These are phyloP conservation scores for Orbilia ellipsospora DNA, from an alignment of 2,329 filamentous ascomycete species.

Conservation along the genomic window DNA sequence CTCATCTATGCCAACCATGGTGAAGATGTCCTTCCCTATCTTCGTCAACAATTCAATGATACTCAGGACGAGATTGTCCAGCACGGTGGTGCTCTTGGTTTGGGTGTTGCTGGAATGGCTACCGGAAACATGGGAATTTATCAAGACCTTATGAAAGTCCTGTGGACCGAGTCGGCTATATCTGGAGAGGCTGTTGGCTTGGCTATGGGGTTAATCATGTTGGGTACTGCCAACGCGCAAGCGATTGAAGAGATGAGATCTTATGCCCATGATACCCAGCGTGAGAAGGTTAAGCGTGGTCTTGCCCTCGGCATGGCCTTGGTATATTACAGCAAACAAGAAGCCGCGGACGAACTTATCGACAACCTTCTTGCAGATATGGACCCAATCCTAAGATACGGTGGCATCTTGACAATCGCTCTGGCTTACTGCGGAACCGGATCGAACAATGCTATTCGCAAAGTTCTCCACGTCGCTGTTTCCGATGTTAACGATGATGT, in stretches of 20 bases:
- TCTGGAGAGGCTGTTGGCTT: slow-evolving; percentile 97
- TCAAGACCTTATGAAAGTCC: slow-evolving; percentile 85
- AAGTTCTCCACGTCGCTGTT: slow-evolving; percentile 92
- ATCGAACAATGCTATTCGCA: slow-evolving; percentile 98
- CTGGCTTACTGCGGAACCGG: slow-evolving; percentile 96
- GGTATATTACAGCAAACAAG: slow-evolving; percentile 97
- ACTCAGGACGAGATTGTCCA: slow-evolving; percentile 88
- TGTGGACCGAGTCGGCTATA: slow-evolving; percentile 93
- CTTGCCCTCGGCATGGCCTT: slow-evolving; percentile 95
- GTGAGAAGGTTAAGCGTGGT: slow-evolving; percentile 98
- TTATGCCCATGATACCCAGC: slow-evolving; percentile 96
- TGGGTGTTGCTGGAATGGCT: slow-evolving; percentile 97
- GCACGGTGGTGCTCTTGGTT: slow-evolving; percentile 91
- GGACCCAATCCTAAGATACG: slow-evolving; percentile 91
- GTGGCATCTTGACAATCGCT: slow-evolving; percentile 98
- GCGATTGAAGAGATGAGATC: slow-evolving; percentile 96
- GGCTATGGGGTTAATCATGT: slow-evolving; percentile 97
- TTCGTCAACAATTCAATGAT: slow-evolving; percentile 74
- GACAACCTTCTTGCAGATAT: slow-evolving; percentile 92
- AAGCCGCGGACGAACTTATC: slow-evolving; percentile 92
- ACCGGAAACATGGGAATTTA: slow-evolving; percentile 91
- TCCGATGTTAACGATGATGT: slow-evolving; percentile 99
- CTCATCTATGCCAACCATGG: slow-evolving; percentile 98
- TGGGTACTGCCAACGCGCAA: slow-evolving; percentile 94
- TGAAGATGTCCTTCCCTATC: slow-evolving; percentile 84